These are phyloP conservation scores for Aspergillus nidulans DNA, from an alignment of 495 filamentous ascomycete species.

Conservation along the genomic window DNA sequence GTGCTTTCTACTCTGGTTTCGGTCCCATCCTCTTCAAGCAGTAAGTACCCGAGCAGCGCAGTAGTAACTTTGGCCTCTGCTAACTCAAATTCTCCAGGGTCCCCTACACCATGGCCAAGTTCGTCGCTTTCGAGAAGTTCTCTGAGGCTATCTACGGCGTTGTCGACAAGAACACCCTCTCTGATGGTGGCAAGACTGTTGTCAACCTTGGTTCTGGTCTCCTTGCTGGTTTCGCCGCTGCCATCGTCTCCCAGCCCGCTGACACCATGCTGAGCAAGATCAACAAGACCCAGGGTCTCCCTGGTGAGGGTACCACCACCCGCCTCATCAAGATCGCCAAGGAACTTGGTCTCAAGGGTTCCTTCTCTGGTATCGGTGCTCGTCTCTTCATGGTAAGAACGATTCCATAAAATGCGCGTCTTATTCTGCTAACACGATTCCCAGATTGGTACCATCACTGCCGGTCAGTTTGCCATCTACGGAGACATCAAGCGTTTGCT, in stretches of 20 bases:
- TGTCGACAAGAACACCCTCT: constrained; percentile 73
- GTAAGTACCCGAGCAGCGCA: constrained; percentile 51
- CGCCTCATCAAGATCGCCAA: constrained; percentile 94
- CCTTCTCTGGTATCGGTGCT: constrained; percentile 87
- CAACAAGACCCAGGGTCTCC: constrained; percentile 98
- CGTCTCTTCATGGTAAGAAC: constrained; percentile 67
- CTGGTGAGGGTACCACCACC: constrained; percentile 87
- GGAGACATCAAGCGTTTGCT: constrained; percentile 55
- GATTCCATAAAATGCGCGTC: too few species aligned
- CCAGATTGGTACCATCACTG: constrained; percentile 70
- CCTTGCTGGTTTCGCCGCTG: constrained; percentile 95
- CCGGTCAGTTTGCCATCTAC: constrained; percentile 97
- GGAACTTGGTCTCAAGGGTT: constrained; percentile 87
- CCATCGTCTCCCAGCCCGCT: constrained; percentile 93
- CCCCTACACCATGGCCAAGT: constrained; percentile 99
- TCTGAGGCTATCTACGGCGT: constrained; percentile 67
- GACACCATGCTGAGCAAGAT: constrained; percentile 99
- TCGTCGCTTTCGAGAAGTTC: constrained; percentile 99
- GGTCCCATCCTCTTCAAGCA: constrained; percentile 94
- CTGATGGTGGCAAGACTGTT: constrained; percentile 70
- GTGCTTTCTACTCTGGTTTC: constrained; percentile 92
- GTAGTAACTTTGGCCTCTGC: not conserved
- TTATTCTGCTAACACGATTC: constrained; percentile 5
- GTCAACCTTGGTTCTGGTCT: constrained; percentile 95
- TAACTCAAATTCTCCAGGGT: constrained; percentile 52